Base-by-base conservation (phyloP, 352 stramenopile genomes). In the Phytophthora sp. region DNA sequence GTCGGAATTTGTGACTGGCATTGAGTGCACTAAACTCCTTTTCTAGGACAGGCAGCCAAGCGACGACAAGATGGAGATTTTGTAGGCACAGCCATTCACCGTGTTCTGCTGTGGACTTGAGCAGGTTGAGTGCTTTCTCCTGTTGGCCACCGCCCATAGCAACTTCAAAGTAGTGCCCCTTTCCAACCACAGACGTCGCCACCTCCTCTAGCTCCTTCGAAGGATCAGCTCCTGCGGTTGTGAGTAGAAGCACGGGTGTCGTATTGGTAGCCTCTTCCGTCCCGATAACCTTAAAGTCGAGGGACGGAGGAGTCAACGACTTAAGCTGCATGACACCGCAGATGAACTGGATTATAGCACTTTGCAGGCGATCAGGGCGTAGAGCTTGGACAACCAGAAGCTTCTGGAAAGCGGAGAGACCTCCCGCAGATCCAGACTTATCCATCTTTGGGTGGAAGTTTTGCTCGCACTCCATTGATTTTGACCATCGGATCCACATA, bases 21-120 rank as follows among this genome's bases (percentile, higher is more conserved):
- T 66, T 74, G 4, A 96, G 63, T 17, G 73, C 67, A 54, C 78
- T 95, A 59, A 98, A 81, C 43, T 89, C 80, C 46, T 98, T 98
- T 54, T 98, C 92, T 5, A 99, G 79, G 12, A 82, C 77, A 1
- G 95, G 93, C 4, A 99, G 77, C 94, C 95, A 99, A 1, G 87
- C 86, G 28, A 98, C 76, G 5, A 99, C 94, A 2, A 99, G 75
- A 59, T 99, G 96, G 31, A 99, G 69, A 64, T 99, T 99, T 68
- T 99, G 97, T 0, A 99, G 76, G 75, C 96, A 99, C 5, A 99
- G 59, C 94, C 95, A 99, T 44, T 97, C 84, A 24, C 95, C 96
- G 37, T 89, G 74, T 54, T 96, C 76, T 0, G 85, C 77, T 7
- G 86, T 82, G 2, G 74, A 80, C 11, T 87, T 81, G 13, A 99